Evolutionary conservation across 257 asterid genomes (phyloP), one percentile per base, ranked within the genome.

Genomic region (Oldenlandia corymbosa): DNA sequence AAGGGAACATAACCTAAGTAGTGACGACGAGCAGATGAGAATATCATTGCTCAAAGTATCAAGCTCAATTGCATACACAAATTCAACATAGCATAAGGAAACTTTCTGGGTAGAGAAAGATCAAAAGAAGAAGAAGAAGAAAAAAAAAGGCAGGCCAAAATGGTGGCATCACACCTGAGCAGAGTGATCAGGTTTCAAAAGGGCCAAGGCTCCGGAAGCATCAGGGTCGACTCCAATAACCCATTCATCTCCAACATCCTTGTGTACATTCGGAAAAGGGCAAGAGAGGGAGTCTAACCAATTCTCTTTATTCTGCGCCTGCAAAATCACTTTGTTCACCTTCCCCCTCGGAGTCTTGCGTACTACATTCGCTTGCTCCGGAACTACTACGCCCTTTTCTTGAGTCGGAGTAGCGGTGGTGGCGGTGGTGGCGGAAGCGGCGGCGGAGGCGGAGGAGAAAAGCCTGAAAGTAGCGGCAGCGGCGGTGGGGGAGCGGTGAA

Each of bases 181-280:
- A 58, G 93, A 76, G 36, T 61, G 67, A 36, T 86, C 86, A 13
- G 95, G 86, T 71, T 84, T 82, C 53, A 88, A 64, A 61, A 84
- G 79, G 48, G 95, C 95, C 72, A 88, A 52, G 2, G 96, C 96
- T 60, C 96, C 96, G 39, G 85, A 81, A 36, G 75, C 73, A 72
- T 88, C 96, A 37, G 96, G 96, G 82, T 86, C 95, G 28, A 86
- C 73, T 27, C 95, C 92, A 50, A 82, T 37, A 46, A 82, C 85
- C 96, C 95, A 86, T n/a, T 75, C 81, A 26, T 80, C 61, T 42
- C 63, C 79, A 49, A 73, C 73, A 69, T 78, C 70, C 45, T 46
- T 45, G 30, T 28, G 34, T 23, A 23, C 68, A 42, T 34, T 62
- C 41, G 67, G 71, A 72, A 59, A 73, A 57, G 96, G 92, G 72